These are phyloP conservation scores for Claviceps humidiphila DNA, from an alignment of 2,329 filamentous ascomycete species.

Conservation along the genomic window DNA sequence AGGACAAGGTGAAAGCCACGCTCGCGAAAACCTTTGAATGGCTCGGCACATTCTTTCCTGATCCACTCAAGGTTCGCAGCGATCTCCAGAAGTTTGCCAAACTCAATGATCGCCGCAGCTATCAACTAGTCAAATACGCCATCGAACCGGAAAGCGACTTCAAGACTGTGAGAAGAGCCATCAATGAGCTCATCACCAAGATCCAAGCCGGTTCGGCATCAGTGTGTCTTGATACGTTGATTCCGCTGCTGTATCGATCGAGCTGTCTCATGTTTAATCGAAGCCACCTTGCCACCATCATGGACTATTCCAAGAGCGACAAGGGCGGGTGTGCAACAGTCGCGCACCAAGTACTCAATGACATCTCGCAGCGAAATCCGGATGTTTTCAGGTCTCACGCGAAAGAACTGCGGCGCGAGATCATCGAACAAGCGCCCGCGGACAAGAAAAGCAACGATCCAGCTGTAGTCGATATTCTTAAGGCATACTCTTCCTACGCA, in stretches of 20 bases:
- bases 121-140: constrained; percentile 77
- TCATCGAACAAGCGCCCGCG: constrained; percentile 68
- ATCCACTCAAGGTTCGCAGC: constrained; percentile 54
- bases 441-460: constrained; percentile 53
- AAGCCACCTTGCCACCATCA: constrained; percentile 82
- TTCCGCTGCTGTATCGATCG: constrained; percentile 70
- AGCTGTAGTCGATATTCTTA: constrained; percentile 76
- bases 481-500: constrained; percentile 85
- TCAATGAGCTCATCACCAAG: constrained; percentile 79
- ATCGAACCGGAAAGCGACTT: constrained; percentile 82
- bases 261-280: constrained; percentile 84
- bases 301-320: constrained; percentile 75
- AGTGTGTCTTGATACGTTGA: constrained; percentile 64
- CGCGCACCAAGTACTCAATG: constrained; percentile 79
- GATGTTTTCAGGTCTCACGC: constrained; percentile 88
- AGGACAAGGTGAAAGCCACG: constrained; percentile 54
- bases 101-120: constrained; percentile 76
- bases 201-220: constrained; percentile 53
- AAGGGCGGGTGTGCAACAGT: constrained; percentile 63
- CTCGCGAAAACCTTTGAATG: constrained; percentile 62
- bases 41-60: constrained; percentile 63
- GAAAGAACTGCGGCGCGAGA: constrained; percentile 75
- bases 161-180: constrained; percentile 75
- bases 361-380: constrained; percentile 81
- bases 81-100: constrained; percentile 88